These are phyloP conservation scores for Jasminum sambac DNA, from an alignment of 257 asterid genomes.

Conservation along the genomic window DNA sequence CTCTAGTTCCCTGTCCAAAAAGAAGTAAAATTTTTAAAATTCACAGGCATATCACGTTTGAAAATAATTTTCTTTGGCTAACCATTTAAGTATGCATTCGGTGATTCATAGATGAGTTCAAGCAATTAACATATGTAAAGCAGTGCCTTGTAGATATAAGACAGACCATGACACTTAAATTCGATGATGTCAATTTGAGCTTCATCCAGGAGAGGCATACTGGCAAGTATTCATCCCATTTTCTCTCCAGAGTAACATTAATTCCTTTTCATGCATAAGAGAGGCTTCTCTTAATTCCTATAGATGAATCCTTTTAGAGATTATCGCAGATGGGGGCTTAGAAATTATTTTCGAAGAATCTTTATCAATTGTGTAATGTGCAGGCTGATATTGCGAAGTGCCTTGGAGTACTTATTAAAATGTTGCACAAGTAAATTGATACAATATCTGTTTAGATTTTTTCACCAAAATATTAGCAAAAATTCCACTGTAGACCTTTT, in stretches of 20 bases:
- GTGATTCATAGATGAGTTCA: neutral
- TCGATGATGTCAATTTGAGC: constrained; percentile 1
- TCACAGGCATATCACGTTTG: neutral
- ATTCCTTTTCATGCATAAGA: neutral
- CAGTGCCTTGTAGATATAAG: neutral
- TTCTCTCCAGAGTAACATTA: neutral
- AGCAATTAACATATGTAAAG: neutral
- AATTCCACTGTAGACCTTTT: too few species aligned
- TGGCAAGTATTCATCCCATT: neutral
- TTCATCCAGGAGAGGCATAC: neutral
- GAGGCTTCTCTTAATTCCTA: neutral
- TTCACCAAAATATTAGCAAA: neutral
- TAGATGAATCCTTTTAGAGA: neutral
- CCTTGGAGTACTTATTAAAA: neutral
- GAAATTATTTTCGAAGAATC: neutral
- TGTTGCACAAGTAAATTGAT: neutral
- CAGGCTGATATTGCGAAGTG: neutral
- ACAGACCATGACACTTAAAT: neutral
- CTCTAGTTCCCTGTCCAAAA: neutral
- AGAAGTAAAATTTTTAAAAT: neutral
- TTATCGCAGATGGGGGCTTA: neutral
- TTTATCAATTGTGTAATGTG: neutral
- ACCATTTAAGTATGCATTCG: neutral
- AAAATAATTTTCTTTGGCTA: neutral
- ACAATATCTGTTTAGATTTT: neutral